Conservation (phyloP, 2,329 filamentous ascomycete species). For the Lithohypha guttulata region DNA sequence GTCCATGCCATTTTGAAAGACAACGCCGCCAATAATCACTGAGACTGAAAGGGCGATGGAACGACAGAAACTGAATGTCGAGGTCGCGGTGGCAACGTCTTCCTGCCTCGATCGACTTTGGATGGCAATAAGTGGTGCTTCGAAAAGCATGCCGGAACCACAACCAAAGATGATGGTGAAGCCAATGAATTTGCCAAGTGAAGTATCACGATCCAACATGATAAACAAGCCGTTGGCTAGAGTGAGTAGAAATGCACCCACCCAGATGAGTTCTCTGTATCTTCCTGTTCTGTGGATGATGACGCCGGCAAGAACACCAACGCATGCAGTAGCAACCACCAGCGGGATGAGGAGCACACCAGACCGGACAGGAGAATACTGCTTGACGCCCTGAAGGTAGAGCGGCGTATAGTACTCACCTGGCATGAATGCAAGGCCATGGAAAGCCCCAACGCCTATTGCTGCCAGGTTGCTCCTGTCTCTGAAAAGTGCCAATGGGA, state of each 20-base stretch:
- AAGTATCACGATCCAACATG: conserved; percentile 43
- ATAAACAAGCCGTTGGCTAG: conserved; percentile 58
- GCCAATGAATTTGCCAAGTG: conserved; percentile 35
- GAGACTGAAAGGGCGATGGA: conserved; percentile 47
- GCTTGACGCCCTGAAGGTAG: conserved; percentile 36
- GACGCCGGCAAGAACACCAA: conserved; percentile 36
- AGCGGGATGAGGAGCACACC: conserved; percentile 16
- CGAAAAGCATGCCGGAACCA: conserved; percentile 44
- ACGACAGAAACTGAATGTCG: conserved; percentile 50
- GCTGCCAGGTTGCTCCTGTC: conserved; percentile 30
- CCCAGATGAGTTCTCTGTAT: conserved; percentile 43
- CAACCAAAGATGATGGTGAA: conserved; percentile 48
- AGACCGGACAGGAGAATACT: conserved; percentile 20
- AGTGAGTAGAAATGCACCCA: conserved; percentile 47
- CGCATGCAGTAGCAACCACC: conserved; percentile 30
- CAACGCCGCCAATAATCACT: conserved; percentile 46
- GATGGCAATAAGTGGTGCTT: conserved; percentile 45
- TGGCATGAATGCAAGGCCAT: conserved; percentile 42
- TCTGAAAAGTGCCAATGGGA: conserved; percentile 6
- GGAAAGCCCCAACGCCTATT: conserved; percentile 33
- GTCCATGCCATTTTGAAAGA: conserved; percentile 32
- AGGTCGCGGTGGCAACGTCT: conserved; percentile 47
- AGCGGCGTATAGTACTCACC: conserved; percentile 32
- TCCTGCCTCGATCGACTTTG: conserved; percentile 40
- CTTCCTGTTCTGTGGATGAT: conserved; percentile 39